Conservation (phyloP, 2,329 filamentous ascomycete species). For the Pseudofabraea citricarpa region DNA sequence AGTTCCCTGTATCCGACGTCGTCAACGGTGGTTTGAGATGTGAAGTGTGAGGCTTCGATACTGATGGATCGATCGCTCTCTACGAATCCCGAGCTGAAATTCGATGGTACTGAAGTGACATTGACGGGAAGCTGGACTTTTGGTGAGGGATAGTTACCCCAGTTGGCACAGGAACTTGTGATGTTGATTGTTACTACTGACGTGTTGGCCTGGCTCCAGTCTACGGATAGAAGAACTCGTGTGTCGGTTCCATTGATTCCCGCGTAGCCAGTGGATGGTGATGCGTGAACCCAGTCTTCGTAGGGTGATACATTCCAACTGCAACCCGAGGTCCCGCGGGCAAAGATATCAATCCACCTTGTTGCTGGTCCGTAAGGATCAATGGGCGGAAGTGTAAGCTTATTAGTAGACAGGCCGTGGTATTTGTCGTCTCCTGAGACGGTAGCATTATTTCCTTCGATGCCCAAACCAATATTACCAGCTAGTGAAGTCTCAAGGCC, state of each 20-base stretch:
- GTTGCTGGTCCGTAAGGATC: slow-evolving; percentile 51
- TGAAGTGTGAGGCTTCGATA: slow-evolving; percentile 48
- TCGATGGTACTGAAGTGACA: slow-evolving; percentile 40
- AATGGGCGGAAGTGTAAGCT: slow-evolving; percentile 49
- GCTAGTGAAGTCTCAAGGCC: slow-evolving; percentile 51
- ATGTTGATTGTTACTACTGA: slow-evolving; percentile 48
- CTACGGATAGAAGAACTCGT: slow-evolving; percentile 49
- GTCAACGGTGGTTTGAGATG: slow-evolving; percentile 35
- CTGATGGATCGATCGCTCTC: slow-evolving; percentile 55
- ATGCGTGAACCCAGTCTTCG: slow-evolving; percentile 47
- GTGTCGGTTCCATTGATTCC: slow-evolving; percentile 43
- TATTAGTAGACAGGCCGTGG: slow-evolving; percentile 50
- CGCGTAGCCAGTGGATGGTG: slow-evolving; percentile 44
- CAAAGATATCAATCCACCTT: slow-evolving; percentile 61
- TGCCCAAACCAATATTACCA: slow-evolving; percentile 57
- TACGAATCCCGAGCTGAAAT: slow-evolving; percentile 54
- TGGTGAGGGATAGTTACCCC: slow-evolving; percentile 39
- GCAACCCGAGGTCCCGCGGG: slow-evolving; percentile 47
- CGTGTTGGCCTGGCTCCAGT: slow-evolving; percentile 44
- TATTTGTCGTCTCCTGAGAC: slow-evolving; percentile 63
- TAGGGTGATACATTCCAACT: slow-evolving; percentile 45
- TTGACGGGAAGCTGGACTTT: slow-evolving; percentile 51
- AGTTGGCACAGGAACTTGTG: slow-evolving; percentile 37
- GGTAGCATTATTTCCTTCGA: slow-evolving; percentile 62
- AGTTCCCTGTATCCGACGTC: slow-evolving; percentile 44